Base-by-base conservation (phyloP, 2,329 filamentous ascomycete genomes). In the Didymella glomerata region DNA sequence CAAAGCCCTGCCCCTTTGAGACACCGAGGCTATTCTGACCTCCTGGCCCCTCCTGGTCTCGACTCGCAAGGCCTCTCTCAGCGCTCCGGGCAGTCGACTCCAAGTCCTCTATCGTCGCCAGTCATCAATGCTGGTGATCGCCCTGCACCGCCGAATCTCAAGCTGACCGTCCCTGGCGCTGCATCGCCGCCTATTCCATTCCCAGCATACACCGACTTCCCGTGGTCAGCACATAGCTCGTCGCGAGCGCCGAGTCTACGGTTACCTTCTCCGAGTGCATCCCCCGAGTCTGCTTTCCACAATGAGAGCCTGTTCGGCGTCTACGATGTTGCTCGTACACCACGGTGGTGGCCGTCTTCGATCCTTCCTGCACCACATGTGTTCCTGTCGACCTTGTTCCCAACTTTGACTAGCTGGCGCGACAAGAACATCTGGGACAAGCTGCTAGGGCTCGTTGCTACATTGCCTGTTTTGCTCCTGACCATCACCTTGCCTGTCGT, bases 401-500 rank as follows among this genome's bases (percentile, higher is more conserved):
- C 95, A 0, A 97, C 94, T 0, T 78, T 99, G 28, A 89, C 88
- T 64, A 88, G 85, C 25, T 99, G 94, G 92, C 81, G 78, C 42
- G 86, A 90, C 27, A 98, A 97, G 77, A 87, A 82, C n/a, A 77
- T 90, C n/a, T 92, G 89, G 87, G 93, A 94, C 68, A 93, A 91
- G 71, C 79, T 93, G 44, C 80, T 97, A 47, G 94, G 92, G 41
- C 69, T 95, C 11, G 84, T 96, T 36, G 93, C 93, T 8, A 89
- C 92, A n/a, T 91, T 93, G 1, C 96, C 90, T 68, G 92, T 99
- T 36, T 91, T 99, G 62, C 79, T 98, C 2, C 83, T 99, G 4
- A 94, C 94, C 0, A 87, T 95, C 46, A 99, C 95, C 0, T 78
- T 99, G 4, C 95, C 96, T 0, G 93, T 99, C 0, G 91, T 97